phyloP scores from a whole-genome alignment of 2,329 filamentous ascomycete genomes.

The Chalaropsis thielavioides region DNA sequence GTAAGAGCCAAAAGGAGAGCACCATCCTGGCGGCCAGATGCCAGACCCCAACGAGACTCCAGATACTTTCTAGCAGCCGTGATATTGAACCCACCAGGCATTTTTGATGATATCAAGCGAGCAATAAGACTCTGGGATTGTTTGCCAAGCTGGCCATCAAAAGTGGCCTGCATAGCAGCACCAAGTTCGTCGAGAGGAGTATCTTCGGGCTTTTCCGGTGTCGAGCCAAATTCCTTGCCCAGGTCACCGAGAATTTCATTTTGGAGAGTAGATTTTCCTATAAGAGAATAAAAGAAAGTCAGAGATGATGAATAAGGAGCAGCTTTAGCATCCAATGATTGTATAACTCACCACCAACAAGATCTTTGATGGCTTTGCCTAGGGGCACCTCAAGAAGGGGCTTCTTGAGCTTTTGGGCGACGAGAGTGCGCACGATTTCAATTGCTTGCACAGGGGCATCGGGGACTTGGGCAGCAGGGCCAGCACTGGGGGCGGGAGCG shows the following conservation, averaged over 20 bases:
- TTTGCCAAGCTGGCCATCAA: slow-evolving; percentile 95
- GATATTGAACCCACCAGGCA: slow-evolving; percentile 99
- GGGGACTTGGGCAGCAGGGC: slow-evolving; percentile 72
- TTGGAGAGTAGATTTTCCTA: slow-evolving; percentile 94
- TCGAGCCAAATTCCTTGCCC: slow-evolving; percentile 96
- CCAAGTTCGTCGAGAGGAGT: slow-evolving; percentile 90
- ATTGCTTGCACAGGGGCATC: slow-evolving; percentile 79
- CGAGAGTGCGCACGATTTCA: slow-evolving; percentile 75
- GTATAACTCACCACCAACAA: slow-evolving; percentile 69
- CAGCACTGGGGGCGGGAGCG: slow-evolving; percentile 54
- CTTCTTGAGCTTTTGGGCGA: slow-evolving; percentile 98
- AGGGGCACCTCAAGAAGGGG: slow-evolving; percentile 73
- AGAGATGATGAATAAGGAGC: neutral
- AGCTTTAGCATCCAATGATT: neutral
- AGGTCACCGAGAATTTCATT: slow-evolving; percentile 97
- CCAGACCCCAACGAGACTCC: slow-evolving; percentile 85
- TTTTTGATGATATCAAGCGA: slow-evolving; percentile 92
- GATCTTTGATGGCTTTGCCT: slow-evolving; percentile 94
- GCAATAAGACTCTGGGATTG: slow-evolving; percentile 88
- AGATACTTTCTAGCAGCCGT: slow-evolving; percentile 90
- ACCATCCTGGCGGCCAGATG: slow-evolving; percentile 75
- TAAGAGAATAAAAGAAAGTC: neutral
- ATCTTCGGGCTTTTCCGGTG: slow-evolving; percentile 96
- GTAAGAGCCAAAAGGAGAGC: slow-evolving; percentile 79
- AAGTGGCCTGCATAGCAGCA: slow-evolving; percentile 93